phyloP scores from a whole-genome alignment of 2,329 filamentous ascomycete species.

The Lachnellula cervina region DNA sequence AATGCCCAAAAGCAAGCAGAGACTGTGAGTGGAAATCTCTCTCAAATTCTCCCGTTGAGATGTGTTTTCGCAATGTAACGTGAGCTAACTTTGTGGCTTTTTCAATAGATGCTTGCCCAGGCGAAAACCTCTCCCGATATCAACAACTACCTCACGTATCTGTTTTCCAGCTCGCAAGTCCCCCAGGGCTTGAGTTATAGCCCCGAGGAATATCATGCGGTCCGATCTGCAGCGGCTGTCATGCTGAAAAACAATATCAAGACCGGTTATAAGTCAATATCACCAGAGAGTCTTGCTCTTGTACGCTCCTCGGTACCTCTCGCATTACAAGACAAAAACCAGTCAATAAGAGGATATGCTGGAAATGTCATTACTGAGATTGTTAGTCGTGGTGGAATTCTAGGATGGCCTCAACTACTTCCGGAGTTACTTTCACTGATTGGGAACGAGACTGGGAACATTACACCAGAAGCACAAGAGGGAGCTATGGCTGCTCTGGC shows the following conservation, averaged over 20 bases:
- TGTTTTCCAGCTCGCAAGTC: conserved; percentile 68
- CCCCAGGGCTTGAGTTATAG: conserved; percentile 57
- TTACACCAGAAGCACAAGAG: conserved; percentile 72
- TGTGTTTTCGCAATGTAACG: not conserved
- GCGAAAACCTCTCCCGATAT: conserved; percentile 86
- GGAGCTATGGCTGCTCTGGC: conserved; percentile 87
- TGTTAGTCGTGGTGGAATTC: conserved; percentile 74
- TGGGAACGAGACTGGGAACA: conserved; percentile 64
- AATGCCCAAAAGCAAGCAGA: conserved; percentile 84
- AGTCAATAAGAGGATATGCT: conserved; percentile 80
- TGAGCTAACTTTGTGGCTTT: conserved; percentile 11
- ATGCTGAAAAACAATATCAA: conserved; percentile 95
- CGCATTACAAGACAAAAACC: conserved; percentile 74
- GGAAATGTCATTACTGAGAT: conserved; percentile 94
- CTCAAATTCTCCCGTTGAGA: not conserved
- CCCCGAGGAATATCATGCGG: conserved; percentile 61
- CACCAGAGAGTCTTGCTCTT: conserved; percentile 66
- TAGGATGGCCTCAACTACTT: conserved; percentile 87
- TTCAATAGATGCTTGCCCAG: conserved; percentile 78
- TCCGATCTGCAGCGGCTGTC: conserved; percentile 82
- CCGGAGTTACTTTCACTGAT: conserved; percentile 77
- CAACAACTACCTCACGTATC: conserved; percentile 93
- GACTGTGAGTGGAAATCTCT: conserved; percentile 52
- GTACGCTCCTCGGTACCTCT: conserved; percentile 75
- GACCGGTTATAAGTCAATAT: conserved; percentile 68